These are phyloP conservation scores for Saturnispora serradocipensis DNA, from an alignment of 805 yeast genomes.

Conservation along the genomic window DNA sequence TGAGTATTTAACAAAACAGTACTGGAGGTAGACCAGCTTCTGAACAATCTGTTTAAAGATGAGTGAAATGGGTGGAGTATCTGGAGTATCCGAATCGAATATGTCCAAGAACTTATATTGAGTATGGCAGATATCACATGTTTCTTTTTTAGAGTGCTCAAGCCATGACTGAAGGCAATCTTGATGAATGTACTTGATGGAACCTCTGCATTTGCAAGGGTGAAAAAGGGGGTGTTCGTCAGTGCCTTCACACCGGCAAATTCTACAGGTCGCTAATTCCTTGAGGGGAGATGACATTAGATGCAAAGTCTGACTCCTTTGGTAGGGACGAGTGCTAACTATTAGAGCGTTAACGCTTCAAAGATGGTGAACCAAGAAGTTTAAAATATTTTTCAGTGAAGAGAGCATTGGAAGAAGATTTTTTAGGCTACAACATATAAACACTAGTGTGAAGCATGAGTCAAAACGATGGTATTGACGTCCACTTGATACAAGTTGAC, in stretches of 20 bases:
- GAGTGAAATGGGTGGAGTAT: slow-evolving; percentile 44
- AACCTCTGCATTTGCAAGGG: slow-evolving; percentile 92
- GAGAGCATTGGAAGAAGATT: background rate
- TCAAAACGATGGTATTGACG: background rate
- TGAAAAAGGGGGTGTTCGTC: slow-evolving; percentile 69
- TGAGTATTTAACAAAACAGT: slow-evolving; percentile 5
- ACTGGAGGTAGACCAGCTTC: slow-evolving; percentile 5
- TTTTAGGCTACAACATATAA: background rate
- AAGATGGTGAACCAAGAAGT: background rate
- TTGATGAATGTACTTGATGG: slow-evolving; percentile 88
- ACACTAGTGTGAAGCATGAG: background rate
- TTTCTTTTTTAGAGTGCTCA: slow-evolving; percentile 49
- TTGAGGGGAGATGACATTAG: background rate
- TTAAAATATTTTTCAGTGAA: background rate
- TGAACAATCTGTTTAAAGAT: slow-evolving; percentile 31
- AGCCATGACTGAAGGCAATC: slow-evolving; percentile 89
- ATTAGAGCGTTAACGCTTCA: background rate
- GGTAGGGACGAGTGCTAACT: background rate
- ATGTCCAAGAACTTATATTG: slow-evolving; percentile 45
- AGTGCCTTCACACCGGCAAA: slow-evolving; percentile 89
- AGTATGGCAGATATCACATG: slow-evolving; percentile 84
- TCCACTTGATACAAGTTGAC: background rate
- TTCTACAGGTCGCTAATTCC: slow-evolving; percentile 64
- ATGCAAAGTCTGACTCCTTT: background rate
- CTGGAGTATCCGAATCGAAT: slow-evolving; percentile 37